Conservation (phyloP, 2,329 filamentous ascomycete species). For the Fusarium staphyleae region DNA sequence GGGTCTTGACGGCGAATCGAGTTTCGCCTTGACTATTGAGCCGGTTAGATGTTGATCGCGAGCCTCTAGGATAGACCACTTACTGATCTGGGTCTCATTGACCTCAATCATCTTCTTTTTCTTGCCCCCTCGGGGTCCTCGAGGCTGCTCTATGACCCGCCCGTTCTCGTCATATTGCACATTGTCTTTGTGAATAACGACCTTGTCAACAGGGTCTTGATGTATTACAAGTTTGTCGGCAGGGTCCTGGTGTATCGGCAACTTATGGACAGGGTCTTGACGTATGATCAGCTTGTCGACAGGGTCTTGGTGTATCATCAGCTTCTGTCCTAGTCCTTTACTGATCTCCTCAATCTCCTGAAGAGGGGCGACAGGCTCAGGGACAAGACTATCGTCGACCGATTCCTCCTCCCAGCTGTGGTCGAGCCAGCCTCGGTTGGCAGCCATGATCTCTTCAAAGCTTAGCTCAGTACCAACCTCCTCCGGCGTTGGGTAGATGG, state of each 20-base stretch:
- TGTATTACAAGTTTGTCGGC: slow-evolving; percentile 19
- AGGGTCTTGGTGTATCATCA: slow-evolving; percentile 8
- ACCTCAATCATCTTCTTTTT: slow-evolving; percentile 85
- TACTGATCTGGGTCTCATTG: slow-evolving; percentile 92
- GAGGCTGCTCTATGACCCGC: slow-evolving; percentile 53
- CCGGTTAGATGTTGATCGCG: slow-evolving; percentile 40
- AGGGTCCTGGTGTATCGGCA: slow-evolving; percentile 7
- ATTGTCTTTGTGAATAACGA: slow-evolving; percentile 39
- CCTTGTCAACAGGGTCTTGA: slow-evolving; percentile 35
- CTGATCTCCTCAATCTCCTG: slow-evolving; percentile 40
- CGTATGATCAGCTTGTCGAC: slow-evolving; percentile 15
- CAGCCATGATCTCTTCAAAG: slow-evolving; percentile 90
- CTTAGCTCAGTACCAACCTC: slow-evolving; percentile 78
- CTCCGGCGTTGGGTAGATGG: slow-evolving; percentile 80
- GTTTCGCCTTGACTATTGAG: slow-evolving; percentile 81
- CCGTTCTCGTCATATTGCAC: slow-evolving; percentile 67
- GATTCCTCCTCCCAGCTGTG: slow-evolving; percentile 61
- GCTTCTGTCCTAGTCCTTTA: slow-evolving; percentile 30
- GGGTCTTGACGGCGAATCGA: slow-evolving; percentile 85
- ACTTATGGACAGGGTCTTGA: slow-evolving; percentile 16
- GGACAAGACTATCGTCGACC: slow-evolving; percentile 46
- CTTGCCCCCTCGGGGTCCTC: slow-evolving; percentile 59
- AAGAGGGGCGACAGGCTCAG: slow-evolving; percentile 38
- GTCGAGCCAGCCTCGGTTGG: slow-evolving; percentile 73
- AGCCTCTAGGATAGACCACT: slow-evolving; percentile 42